Percentiles rank a stretch among this genome's conserved stretches.
Evolutionary conservation across 305 asterid species (phyloP).

Genomic region (Solanum hybrid): DNA sequence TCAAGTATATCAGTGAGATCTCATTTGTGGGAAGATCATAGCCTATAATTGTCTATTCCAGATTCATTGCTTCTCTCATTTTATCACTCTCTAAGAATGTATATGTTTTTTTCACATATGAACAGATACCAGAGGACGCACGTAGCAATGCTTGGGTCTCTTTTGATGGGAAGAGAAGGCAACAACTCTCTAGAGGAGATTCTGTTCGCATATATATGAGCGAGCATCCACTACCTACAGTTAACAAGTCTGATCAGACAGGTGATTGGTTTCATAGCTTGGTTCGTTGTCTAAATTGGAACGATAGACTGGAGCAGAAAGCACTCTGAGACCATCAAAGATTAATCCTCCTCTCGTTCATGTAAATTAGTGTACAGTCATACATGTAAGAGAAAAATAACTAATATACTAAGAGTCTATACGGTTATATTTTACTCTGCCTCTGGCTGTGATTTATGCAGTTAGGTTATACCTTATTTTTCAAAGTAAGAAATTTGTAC

Average conservation of each 20-base stretch:
- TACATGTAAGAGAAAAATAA: conserved; percentile 13
- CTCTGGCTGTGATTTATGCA: not conserved
- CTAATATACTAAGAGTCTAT: not conserved
- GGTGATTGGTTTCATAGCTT: conserved; percentile 97
- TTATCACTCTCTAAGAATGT: not conserved
- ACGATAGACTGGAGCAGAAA: conserved; percentile 89
- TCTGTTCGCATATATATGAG: conserved; percentile 84
- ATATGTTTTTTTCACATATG: not conserved
- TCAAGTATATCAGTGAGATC: not conserved
- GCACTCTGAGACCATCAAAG: conserved; percentile 45
- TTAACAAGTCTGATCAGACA: conserved; percentile 86
- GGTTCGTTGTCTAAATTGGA: conserved; percentile 98
- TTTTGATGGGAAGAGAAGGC: conserved; percentile 97
- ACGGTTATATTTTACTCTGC: not conserved
- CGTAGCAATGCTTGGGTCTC: conserved; percentile 98
- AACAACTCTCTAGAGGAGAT: conserved; percentile 87
- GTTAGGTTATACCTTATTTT: not conserved
- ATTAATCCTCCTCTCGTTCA: not conserved
- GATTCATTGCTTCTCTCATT: not conserved
- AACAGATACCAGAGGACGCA: conserved; percentile 85
- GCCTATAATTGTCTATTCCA: not conserved
- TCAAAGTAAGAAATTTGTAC: not conserved
- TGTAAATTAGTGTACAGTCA: conserved; percentile 56
- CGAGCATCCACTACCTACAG: conserved; percentile 93
- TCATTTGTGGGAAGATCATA: not conserved